Evolutionary conservation across 2,329 filamentous ascomycete genomes (phyloP).

Genomic region (Paecilomyces formosus): DNA sequence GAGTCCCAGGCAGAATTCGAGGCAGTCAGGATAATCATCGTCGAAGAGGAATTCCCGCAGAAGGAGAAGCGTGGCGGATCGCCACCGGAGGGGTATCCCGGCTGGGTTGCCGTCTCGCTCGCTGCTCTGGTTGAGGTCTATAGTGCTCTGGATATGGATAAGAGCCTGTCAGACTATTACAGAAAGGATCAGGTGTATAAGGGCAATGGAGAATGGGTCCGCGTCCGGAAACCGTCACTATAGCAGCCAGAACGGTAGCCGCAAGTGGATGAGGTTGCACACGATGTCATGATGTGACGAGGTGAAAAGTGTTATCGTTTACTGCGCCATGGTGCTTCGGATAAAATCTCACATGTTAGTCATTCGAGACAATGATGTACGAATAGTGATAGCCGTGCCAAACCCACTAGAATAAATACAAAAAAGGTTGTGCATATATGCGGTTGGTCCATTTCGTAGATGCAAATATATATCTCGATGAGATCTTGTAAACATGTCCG

Average conservation of each 20-base stretch:
- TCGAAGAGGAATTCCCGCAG: constrained; percentile 24
- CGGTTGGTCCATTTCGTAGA: not conserved
- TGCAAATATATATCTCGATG: not conserved
- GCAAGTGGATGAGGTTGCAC: not conserved
- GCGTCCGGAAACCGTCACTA: not conserved
- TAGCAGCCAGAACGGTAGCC: not conserved
- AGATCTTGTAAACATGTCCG: not conserved
- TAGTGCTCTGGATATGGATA: constrained; percentile 16
- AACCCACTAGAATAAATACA: not conserved
- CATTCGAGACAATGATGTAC: not conserved
- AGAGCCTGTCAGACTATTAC: constrained; percentile 16
- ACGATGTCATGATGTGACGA: not conserved
- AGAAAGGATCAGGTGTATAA: constrained; percentile 14
- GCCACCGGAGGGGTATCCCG: constrained; percentile 11
- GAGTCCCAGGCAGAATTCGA: constrained; percentile 8
- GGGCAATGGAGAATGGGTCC: constrained; percentile 16
- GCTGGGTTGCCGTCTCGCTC: constrained; percentile 18
- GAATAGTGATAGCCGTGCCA: not conserved
- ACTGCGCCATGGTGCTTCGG: no score
- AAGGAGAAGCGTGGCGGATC: constrained; percentile 9
- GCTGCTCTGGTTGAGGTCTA: constrained; percentile 19
- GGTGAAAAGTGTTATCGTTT: not conserved
- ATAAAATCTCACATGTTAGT: not conserved
- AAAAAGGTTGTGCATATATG: not conserved
- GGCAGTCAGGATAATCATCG: constrained; percentile 16